These are phyloP conservation scores for Dittrichia graveolens DNA, from an alignment of 129 eudicot species.

Conservation along the genomic window DNA sequence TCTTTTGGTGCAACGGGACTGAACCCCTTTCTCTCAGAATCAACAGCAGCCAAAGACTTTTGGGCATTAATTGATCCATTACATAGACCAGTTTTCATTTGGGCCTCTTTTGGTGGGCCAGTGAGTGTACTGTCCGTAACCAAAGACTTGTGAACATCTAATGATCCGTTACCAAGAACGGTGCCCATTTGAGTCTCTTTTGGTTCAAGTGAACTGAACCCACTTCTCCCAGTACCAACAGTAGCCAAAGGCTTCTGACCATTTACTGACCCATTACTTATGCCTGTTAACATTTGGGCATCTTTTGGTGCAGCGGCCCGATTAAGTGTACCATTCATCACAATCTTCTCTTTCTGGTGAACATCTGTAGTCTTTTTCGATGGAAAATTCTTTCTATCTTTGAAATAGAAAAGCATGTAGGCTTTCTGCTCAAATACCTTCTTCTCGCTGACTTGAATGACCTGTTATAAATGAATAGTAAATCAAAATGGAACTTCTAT, in stretches of 20 bases:
- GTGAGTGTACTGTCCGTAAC: slow-evolving; percentile 28
- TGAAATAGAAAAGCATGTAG: slow-evolving; percentile 81
- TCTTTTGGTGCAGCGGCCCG: slow-evolving; percentile 11
- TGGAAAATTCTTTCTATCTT: slow-evolving; percentile 50
- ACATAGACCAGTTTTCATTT: slow-evolving; percentile 14
- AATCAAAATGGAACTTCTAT: no score
- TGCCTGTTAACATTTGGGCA: neutral
- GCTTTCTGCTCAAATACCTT: slow-evolving; percentile 93
- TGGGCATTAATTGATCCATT: slow-evolving; percentile 27
- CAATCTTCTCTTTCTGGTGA: slow-evolving; percentile 57
- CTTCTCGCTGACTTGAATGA: slow-evolving; percentile 78
- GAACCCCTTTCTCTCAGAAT: neutral
- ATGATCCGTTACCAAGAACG: slow-evolving; percentile 28
- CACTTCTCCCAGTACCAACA: slow-evolving; percentile 37
- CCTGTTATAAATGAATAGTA: slow-evolving; percentile 38
- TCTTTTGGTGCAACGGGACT: neutral
- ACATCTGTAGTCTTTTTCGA: slow-evolving; percentile 45
- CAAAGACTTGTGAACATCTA: slow-evolving; percentile 24
- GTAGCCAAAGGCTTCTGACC: slow-evolving; percentile 31
- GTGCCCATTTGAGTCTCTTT: slow-evolving; percentile 38
- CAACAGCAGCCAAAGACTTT: slow-evolving; percentile 27
- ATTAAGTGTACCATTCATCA: slow-evolving; percentile 26
- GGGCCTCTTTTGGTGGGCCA: slow-evolving; percentile 5
- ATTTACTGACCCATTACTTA: slow-evolving; percentile 18
- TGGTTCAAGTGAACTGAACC: slow-evolving; percentile 24